Evolutionary conservation across 306 rosid genomes (phyloP).

Genomic region (Medicago lupulina): DNA sequence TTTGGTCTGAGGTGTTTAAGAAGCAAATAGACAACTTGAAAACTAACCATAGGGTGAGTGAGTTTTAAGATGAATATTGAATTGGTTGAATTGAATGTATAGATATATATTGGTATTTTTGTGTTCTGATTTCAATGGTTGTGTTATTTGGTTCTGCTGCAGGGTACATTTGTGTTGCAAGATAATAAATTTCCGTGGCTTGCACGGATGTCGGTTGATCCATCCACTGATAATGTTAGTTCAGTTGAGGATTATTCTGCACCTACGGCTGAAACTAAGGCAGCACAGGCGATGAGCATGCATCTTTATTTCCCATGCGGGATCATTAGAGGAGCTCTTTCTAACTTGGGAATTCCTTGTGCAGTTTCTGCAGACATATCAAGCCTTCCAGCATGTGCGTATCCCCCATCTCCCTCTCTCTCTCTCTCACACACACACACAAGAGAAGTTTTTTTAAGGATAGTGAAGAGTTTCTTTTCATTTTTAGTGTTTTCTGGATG

Average conservation of each 20-base stretch:
- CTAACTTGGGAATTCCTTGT: slow-evolving; percentile 95
- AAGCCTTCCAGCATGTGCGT: slow-evolving; percentile 91
- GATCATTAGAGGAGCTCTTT: slow-evolving; percentile 94
- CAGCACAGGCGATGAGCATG: slow-evolving; percentile 79
- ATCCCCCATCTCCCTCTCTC: neutral
- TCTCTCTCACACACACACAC: neutral
- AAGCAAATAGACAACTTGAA: slow-evolving; percentile 98
- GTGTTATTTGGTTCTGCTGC: slow-evolving; percentile 37
- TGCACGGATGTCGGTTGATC: slow-evolving; percentile 77
- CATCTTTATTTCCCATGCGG: slow-evolving; percentile 97
- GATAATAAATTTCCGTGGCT: slow-evolving; percentile 91
- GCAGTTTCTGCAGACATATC: slow-evolving; percentile 95
- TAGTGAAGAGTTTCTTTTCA: slow-evolving; percentile 19
- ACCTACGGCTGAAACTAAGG: slow-evolving; percentile 64
- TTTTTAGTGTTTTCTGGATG: slow-evolving; percentile 34
- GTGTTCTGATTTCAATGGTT: slow-evolving; percentile 24
- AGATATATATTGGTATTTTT: neutral
- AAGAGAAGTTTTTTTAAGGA: neutral
- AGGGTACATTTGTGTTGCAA: slow-evolving; percentile 99
- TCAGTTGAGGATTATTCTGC: slow-evolving; percentile 58
- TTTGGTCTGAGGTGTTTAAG: slow-evolving; percentile 98
- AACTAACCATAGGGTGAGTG: slow-evolving; percentile 92
- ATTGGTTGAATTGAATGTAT: neutral
- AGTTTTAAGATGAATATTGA: slow-evolving; percentile 38
- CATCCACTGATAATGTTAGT: slow-evolving; percentile 61